Conservation (phyloP, 1,139 yeast genomes). For the Yamadazyma siamensis region DNA sequence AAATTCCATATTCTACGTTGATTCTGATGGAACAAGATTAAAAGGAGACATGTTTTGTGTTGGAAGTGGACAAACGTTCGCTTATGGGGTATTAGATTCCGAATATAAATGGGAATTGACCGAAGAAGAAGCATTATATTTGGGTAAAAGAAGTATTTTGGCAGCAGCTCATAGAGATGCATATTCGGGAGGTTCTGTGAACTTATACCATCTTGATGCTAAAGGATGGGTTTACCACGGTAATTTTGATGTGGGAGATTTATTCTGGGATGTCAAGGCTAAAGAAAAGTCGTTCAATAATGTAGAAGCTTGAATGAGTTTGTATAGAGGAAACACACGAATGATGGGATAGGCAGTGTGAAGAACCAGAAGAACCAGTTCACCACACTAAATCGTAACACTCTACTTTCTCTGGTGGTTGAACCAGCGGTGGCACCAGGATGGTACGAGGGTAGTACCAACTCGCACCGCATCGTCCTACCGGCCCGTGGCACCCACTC, state of each 20-base stretch:
- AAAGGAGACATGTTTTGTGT: conserved; percentile 96
- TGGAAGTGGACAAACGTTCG: conserved; percentile 99
- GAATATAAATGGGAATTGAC: conserved; percentile 86
- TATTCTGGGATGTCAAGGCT: conserved; percentile 90
- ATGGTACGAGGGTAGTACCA: no score
- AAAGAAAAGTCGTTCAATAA: conserved; percentile 88
- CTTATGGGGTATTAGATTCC: conserved; percentile 97
- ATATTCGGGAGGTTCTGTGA: conserved; percentile 94
- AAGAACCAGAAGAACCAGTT: background rate
- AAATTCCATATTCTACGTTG: conserved; percentile 93
- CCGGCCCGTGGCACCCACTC: no score
- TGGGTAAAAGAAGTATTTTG: conserved; percentile 92
- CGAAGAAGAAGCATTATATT: conserved; percentile 88
- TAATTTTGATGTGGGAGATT: conserved; percentile 85
- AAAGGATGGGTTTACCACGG: conserved; percentile 96
- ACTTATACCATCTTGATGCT: conserved; percentile 89
- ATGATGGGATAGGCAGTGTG: background rate
- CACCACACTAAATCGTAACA: no score
- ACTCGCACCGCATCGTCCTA: no score
- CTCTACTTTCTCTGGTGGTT: no score
- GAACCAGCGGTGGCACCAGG: no score
- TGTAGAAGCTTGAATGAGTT: conserved; percentile 53
- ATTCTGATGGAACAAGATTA: conserved; percentile 93
- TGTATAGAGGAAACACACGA: no score
- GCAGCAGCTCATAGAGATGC: conserved; percentile 99